A percentile compares a stretch with the other conserved stretches of the same genome.
phyloP scores from a whole-genome alignment of 2,329 filamentous ascomycete genomes.

The Calonectria honghensis region DNA sequence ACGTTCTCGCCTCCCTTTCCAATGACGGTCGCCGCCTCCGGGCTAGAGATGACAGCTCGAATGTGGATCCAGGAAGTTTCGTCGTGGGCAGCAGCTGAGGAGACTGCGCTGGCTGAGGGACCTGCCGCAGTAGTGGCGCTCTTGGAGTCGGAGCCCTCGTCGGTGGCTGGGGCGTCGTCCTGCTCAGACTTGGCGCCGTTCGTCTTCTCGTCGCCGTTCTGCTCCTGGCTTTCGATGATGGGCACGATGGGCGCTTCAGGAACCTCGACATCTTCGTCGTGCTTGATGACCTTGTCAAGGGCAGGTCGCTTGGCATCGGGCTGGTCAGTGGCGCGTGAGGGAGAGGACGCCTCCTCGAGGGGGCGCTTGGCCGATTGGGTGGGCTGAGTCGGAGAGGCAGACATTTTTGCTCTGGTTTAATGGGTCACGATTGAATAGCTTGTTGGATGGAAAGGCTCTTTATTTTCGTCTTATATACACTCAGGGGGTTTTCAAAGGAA shows the following conservation, averaged over 20 bases:
- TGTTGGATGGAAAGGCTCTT: slow-evolving; percentile 57
- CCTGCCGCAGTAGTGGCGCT: slow-evolving; percentile 63
- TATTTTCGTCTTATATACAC: slow-evolving; percentile 84
- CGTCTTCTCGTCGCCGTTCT: slow-evolving; percentile 69
- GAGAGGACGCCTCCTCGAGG: slow-evolving; percentile 96
- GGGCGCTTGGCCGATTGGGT: slow-evolving; percentile 91
- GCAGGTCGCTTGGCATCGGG: slow-evolving; percentile 98
- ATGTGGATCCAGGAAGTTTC: slow-evolving; percentile 98
- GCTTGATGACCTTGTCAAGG: slow-evolving; percentile 91
- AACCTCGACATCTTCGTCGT: slow-evolving; percentile 73
- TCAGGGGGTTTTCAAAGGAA: slow-evolving; percentile 89
- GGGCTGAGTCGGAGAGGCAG: slow-evolving; percentile 79
- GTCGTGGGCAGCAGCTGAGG: slow-evolving; percentile 80
- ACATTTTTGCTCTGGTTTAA: slow-evolving; percentile 75
- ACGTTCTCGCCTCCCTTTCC: slow-evolving; percentile 99
- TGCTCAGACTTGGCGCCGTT: slow-evolving; percentile 68
- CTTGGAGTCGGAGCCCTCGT: slow-evolving; percentile 63
- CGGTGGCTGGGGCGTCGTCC: slow-evolving; percentile 51
- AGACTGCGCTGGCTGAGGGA: slow-evolving; percentile 58
- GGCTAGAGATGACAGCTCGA: slow-evolving; percentile 96
- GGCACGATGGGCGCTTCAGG: slow-evolving; percentile 58
- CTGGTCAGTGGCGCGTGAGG: slow-evolving; percentile 91
- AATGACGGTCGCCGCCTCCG: slow-evolving; percentile 97
- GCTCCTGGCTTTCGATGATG: slow-evolving; percentile 64
- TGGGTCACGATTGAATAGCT: slow-evolving; percentile 52